phyloP scores from a whole-genome alignment of 805 yeast species.

The Kazachstania viticola region DNA sequence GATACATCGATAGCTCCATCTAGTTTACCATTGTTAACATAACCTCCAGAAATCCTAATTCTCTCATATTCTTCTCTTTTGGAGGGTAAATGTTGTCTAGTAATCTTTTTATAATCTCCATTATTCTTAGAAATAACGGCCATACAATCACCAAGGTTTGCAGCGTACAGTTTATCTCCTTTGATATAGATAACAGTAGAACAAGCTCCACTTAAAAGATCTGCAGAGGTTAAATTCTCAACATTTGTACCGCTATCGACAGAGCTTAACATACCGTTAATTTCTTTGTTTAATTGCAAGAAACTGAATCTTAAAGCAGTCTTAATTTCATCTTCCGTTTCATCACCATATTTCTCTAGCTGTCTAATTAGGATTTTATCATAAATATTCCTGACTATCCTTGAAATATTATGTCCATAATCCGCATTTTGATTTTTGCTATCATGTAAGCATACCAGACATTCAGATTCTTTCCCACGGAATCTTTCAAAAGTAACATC shows the following conservation, averaged over 20 bases:
- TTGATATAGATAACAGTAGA: conserved; percentile 71
- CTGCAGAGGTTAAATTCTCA: conserved; percentile 52
- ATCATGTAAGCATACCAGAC: conserved; percentile 72
- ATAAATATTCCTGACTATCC: conserved; percentile 60
- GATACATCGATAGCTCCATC: conserved; percentile 79
- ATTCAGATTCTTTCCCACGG: conserved; percentile 75
- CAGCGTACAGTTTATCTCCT: conserved; percentile 60
- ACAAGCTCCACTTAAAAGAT: conserved; percentile 72
- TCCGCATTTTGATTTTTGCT: conserved; percentile 49
- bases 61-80: conserved; percentile 68
- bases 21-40: conserved; percentile 72
- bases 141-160: conserved; percentile 86
- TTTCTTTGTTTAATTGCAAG: conserved; percentile 66
- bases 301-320: conserved; percentile 80
- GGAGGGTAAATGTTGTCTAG: conserved; percentile 78
- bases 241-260: conserved; percentile 39
- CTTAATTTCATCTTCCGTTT: conserved; percentile 34
- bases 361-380: conserved; percentile 49
- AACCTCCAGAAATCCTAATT: conserved; percentile 85
- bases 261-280: conserved; percentile 41
- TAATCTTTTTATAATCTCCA: conserved; percentile 67
- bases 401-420: conserved; percentile 55
- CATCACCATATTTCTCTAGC: conserved; percentile 29
- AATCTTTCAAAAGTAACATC: conserved; percentile 83
- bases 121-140: conserved; percentile 67